phyloP scores from a whole-genome alignment of 2,329 filamentous ascomycete genomes.

The Chrysoporthe cubensis region DNA sequence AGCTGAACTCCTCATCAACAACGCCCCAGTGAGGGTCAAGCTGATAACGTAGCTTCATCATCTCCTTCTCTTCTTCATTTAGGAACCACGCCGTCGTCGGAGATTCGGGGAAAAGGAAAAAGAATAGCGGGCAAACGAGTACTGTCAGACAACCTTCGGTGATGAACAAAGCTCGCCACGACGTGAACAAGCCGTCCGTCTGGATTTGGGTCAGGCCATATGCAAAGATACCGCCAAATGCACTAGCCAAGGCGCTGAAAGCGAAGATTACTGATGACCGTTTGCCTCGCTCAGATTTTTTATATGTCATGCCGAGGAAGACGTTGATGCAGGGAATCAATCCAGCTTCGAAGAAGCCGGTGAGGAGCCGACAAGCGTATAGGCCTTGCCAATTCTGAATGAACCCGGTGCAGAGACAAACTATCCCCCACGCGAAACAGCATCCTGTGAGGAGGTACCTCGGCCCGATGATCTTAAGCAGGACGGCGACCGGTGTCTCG shows the following conservation, averaged over 20 bases:
- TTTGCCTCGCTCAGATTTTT: constrained; percentile 32
- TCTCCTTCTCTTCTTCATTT: constrained; percentile 33
- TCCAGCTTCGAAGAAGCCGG: constrained; percentile 38
- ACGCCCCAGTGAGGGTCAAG: constrained; percentile 35
- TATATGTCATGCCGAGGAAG: constrained; percentile 43
- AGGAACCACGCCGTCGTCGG: constrained; percentile 38
- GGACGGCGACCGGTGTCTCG: constrained; percentile 38
- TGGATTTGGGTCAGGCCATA: constrained; percentile 44
- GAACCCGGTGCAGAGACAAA: constrained; percentile 38
- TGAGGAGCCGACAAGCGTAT: constrained; percentile 31
- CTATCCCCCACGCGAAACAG: constrained; percentile 32
- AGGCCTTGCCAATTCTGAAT: constrained; percentile 37
- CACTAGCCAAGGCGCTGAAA: constrained; percentile 44
- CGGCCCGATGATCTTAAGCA: constrained; percentile 41
- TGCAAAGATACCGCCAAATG: constrained; percentile 49
- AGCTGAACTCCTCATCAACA: constrained; percentile 34
- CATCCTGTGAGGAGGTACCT: constrained; percentile 37
- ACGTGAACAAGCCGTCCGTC: constrained; percentile 38
- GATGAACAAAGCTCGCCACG: constrained; percentile 47
- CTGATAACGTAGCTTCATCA: constrained; percentile 35
- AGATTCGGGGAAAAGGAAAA: constrained; percentile 34
- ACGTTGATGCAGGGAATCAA: constrained; percentile 47
- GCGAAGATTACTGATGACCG: constrained; percentile 45
- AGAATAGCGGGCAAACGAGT: constrained; percentile 38
- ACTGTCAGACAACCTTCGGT: constrained; percentile 46